phyloP scores from a whole-genome alignment of 305 asterid genomes.

The Rubia occidens region DNA sequence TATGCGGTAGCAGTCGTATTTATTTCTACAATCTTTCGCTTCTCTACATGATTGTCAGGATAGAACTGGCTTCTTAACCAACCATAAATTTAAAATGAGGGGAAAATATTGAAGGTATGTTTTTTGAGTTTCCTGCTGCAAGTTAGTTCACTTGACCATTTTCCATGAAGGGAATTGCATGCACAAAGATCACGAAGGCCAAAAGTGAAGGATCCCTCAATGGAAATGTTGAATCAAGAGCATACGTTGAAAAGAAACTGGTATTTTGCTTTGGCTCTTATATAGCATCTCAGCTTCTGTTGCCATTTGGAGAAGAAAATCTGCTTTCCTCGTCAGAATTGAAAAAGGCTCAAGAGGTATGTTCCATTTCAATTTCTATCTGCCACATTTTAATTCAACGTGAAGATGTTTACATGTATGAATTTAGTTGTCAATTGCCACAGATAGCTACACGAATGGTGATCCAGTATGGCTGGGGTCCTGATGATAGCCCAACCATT shows the following conservation, averaged over 20 bases:
- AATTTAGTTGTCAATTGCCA: constrained; percentile 20
- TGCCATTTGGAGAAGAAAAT: constrained; percentile 95
- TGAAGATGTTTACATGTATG: constrained; percentile 4
- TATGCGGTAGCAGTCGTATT: neutral
- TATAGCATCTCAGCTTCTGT: constrained; percentile 77
- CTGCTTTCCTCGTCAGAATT: constrained; percentile 72
- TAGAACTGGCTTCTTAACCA: neutral
- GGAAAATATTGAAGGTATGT: neutral
- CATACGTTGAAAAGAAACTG: constrained; percentile 85
- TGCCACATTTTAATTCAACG: constrained; percentile 12
- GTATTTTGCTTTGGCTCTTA: constrained; percentile 92
- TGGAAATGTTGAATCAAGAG: constrained; percentile 84
- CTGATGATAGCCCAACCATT: constrained; percentile 73
- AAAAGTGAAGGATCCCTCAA: constrained; percentile 47
- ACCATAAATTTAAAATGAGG: neutral
- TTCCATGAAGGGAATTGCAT: constrained; percentile 78
- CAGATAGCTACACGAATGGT: constrained; percentile 98
- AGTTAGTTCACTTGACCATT: constrained; percentile 16
- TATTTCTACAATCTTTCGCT: neutral
- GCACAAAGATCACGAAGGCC: constrained; percentile 80
- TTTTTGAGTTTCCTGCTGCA: neutral
- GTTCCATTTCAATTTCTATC: constrained; percentile 27
- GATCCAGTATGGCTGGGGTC: constrained; percentile 91
- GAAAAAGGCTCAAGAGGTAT: constrained; percentile 89
- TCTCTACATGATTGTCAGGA: neutral